phyloP scores from a whole-genome alignment of 306 rosid genomes.

The Herpetospermum pedunculosum region DNA sequence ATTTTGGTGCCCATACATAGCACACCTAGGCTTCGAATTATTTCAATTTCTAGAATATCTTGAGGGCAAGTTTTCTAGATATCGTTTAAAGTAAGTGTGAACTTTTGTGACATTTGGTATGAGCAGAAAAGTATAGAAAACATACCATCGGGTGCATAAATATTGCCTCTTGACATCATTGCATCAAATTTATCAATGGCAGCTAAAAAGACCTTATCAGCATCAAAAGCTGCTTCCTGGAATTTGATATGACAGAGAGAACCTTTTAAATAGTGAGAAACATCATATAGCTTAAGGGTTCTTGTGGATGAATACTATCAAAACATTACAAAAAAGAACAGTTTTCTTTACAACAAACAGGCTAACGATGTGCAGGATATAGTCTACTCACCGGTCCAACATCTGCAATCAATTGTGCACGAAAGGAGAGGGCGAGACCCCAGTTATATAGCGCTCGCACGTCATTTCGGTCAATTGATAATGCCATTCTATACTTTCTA shows the following conservation, averaged over 20 bases:
- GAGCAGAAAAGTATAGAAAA: background rate
- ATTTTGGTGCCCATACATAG: background rate
- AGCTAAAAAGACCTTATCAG: constrained; percentile 87
- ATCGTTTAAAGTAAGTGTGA: background rate
- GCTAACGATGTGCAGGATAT: constrained; percentile 1
- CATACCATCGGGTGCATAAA: constrained; percentile 75
- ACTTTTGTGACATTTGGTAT: background rate
- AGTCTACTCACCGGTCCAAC: constrained; percentile 82
- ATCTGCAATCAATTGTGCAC: constrained; percentile 85
- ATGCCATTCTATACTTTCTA: constrained; percentile 80
- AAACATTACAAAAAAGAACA: background rate
- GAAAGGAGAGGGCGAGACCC: constrained; percentile 96
- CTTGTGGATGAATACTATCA: background rate
- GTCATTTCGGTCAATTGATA: constrained; percentile 76
- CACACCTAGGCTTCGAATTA: background rate
- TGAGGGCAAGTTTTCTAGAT: background rate
- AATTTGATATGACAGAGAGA: constrained; percentile 9
- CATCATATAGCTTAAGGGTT: constrained; percentile 2
- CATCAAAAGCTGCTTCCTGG: constrained; percentile 85
- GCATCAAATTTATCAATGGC: constrained; percentile 96
- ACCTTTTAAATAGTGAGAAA: background rate
- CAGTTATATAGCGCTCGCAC: constrained; percentile 82
- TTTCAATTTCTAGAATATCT: background rate
- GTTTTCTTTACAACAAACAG: background rate
- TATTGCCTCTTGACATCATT: constrained; percentile 78